These are phyloP conservation scores for Mortierella sp. DNA, from an alignment of 371 early-diverging fungal genomes.

Conservation along the genomic window DNA sequence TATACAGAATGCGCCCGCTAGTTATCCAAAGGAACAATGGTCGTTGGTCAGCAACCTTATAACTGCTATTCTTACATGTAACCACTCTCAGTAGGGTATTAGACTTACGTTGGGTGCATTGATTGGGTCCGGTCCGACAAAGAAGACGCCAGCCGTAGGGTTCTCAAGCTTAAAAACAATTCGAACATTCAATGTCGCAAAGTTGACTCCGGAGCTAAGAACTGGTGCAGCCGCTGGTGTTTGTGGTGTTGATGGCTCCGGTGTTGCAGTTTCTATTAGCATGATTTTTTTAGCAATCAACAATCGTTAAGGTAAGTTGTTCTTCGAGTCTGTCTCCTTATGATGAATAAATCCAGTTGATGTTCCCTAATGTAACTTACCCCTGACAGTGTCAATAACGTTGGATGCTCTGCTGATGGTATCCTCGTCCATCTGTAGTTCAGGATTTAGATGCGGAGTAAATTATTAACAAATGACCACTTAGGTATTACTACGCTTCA, in stretches of 20 bases:
- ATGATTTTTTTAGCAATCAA: not conserved
- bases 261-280: conserved; percentile 33
- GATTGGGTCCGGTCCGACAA: conserved; percentile 71
- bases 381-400: conserved; percentile 34
- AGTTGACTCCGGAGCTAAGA: conserved; percentile 42
- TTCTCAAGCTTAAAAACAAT: conserved; percentile 68
- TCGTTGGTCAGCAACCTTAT: no score
- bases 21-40: not conserved
- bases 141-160: conserved; percentile 69
- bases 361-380: not conserved
- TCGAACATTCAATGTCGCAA: conserved; percentile 63
- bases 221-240: conserved; percentile 37
- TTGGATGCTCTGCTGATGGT: conserved; percentile 35
- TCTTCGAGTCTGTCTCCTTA: not conserved
- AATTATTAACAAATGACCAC: conserved; percentile 6
- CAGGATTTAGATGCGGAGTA: conserved; percentile 28
- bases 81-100: not conserved
- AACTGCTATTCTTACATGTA: no score
- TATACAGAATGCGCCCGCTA: conserved; percentile 80
- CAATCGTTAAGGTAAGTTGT: not conserved
- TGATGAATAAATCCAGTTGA: not conserved
- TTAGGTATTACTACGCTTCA: not conserved
- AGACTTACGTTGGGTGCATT: conserved; percentile 69
- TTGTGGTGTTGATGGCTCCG: conserved; percentile 53
- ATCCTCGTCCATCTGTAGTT: conserved; percentile 33